Percentiles rank a stretch among this genome's conserved stretches.
phyloP scores from a whole-genome alignment of 2,329 filamentous ascomycete genomes.

The Ceratocystis smalleyi region DNA sequence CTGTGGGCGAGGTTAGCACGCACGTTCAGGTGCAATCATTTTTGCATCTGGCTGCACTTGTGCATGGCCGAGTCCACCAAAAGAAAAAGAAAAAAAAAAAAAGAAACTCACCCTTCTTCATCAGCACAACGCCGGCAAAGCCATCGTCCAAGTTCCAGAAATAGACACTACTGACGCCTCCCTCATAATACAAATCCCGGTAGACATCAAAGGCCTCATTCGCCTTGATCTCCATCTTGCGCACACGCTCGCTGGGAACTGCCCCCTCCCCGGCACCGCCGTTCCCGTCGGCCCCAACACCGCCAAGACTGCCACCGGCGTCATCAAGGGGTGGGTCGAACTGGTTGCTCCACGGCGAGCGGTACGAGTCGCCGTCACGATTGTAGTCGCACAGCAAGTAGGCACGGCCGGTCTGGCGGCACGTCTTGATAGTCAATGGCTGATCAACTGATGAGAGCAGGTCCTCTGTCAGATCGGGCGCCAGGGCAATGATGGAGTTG shows the following conservation, averaged over 20 bases:
- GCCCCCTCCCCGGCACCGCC: constrained; percentile 60
- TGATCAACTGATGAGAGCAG: constrained; percentile 96
- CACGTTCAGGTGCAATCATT: too few species aligned
- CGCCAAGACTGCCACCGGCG: constrained; percentile 32
- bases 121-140: constrained; percentile 83
- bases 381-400: constrained; percentile 99
- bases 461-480: constrained; percentile 88
- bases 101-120: constrained; percentile 67
- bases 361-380: constrained; percentile 93
- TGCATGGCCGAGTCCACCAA: not conserved
- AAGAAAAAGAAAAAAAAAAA: not conserved
- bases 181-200: constrained; percentile 91
- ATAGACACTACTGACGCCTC: constrained; percentile 88
- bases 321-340: constrained; percentile 80
- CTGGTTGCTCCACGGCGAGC: constrained; percentile 97
- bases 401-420: constrained; percentile 77
- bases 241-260: constrained; percentile 74
- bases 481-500: constrained; percentile 70
- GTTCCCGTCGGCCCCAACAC: constrained; percentile 33
- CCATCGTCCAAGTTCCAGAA: constrained; percentile 98
- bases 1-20: constrained; percentile 27
- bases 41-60: not conserved
- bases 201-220: constrained; percentile 98
- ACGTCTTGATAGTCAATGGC: constrained; percentile 72
- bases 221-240: constrained; percentile 83